Evolutionary conservation across 2,329 filamentous ascomycete species (phyloP).

Genomic region (Xylariaceae sp.): DNA sequence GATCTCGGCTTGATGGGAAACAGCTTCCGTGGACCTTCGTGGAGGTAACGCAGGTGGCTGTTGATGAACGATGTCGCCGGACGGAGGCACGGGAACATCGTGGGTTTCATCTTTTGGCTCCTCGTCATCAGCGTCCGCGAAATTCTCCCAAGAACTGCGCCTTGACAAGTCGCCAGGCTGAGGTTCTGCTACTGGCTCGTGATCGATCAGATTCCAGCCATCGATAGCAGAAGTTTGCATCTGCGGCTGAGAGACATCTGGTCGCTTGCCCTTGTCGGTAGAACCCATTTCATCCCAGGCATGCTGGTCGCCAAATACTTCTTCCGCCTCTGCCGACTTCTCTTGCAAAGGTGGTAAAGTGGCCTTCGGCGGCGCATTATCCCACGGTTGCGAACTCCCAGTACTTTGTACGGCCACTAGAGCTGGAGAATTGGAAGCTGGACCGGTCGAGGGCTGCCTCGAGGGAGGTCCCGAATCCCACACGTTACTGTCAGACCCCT

Average conservation of each 20-base stretch:
- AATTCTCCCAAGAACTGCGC: slow-evolving; percentile 36
- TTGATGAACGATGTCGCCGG: not conserved
- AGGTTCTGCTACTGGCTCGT: slow-evolving; percentile 28
- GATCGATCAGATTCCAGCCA: slow-evolving; percentile 50
- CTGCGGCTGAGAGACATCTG: slow-evolving; percentile 18
- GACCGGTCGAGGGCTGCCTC: slow-evolving; percentile 26
- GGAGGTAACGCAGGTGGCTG: not conserved
- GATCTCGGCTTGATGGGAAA: slow-evolving; percentile 6
- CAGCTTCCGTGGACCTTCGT: not conserved
- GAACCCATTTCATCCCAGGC: slow-evolving; percentile 46
- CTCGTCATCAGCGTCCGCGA: slow-evolving; percentile 26
- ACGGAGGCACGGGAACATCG: not conserved
- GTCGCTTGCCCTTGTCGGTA: slow-evolving; percentile 38
- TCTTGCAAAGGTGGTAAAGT: slow-evolving; percentile 16
- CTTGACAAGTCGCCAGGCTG: slow-evolving; percentile 28
- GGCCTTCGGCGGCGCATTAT: slow-evolving; percentile 29
- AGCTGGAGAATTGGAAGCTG: slow-evolving; percentile 27
- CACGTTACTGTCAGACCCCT: slow-evolving; percentile 28
- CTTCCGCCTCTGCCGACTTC: slow-evolving; percentile 23
- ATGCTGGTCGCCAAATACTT: slow-evolving; percentile 38
- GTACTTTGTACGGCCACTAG: slow-evolving; percentile 34
- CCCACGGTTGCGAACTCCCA: slow-evolving; percentile 37
- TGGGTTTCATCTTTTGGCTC: slow-evolving; percentile 7
- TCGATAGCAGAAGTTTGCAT: slow-evolving; percentile 26
- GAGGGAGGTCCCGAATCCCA: slow-evolving; percentile 32